phyloP scores from a whole-genome alignment of 148 eudicot species.

The Hydrangea macrophylla region DNA sequence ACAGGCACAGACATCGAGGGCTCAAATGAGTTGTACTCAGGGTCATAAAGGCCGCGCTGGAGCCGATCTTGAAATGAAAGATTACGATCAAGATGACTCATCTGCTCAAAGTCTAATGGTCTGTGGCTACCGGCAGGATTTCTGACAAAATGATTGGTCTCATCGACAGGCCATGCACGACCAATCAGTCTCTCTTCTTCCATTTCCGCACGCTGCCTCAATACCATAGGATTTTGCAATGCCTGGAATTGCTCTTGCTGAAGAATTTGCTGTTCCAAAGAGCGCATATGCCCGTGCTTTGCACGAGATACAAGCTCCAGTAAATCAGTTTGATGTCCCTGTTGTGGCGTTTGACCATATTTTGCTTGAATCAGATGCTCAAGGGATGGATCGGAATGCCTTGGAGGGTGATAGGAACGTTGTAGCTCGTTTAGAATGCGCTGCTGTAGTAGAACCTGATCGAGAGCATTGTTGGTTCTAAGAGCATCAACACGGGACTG shows the following conservation, averaged over 20 bases:
- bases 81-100: constrained; percentile 62
- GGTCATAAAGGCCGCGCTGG: constrained; percentile 69
- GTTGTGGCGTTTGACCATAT: constrained; percentile 57
- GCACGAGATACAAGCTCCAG: constrained; percentile 61
- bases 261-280: constrained; percentile 61
- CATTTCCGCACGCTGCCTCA: constrained; percentile 70
- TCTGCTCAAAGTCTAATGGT: constrained; percentile 72
- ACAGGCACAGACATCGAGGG: constrained; percentile 55
- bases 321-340: constrained; percentile 60
- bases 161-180: constrained; percentile 61
- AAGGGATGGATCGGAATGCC: constrained; percentile 61
- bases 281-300: constrained; percentile 63
- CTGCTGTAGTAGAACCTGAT: constrained; percentile 63
- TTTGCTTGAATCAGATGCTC: constrained; percentile 79
- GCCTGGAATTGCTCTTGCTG: constrained; percentile 76
- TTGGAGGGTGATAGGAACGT: constrained; percentile 51
- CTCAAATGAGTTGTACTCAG: constrained; percentile 47
- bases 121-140: constrained; percentile 49
- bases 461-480: constrained; percentile 45
- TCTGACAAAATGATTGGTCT: constrained; percentile 52
- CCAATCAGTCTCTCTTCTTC: constrained; percentile 60
- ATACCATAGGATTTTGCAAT: constrained; percentile 60
- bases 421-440: constrained; percentile 74
- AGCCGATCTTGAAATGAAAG: constrained; percentile 58
- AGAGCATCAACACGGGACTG: constrained; percentile 60